Conservation (phyloP, 1,284 basidiomycete species). For the Coniferiporia sulphurascens region DNA sequence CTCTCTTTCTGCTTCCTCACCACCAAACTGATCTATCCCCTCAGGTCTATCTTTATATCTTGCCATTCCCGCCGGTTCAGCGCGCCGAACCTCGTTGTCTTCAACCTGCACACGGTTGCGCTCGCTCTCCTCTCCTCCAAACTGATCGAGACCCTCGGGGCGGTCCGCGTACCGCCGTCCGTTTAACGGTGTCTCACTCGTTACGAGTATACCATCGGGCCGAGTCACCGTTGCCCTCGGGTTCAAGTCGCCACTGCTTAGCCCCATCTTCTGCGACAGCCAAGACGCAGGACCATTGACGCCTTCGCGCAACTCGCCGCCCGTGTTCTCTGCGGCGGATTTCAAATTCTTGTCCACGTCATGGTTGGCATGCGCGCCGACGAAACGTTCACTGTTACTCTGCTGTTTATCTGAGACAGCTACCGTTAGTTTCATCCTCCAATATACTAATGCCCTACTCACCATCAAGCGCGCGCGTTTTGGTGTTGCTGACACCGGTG, state of each 20-base stretch:
- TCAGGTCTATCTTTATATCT: constrained; percentile 7
- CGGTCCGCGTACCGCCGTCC: constrained; percentile 13
- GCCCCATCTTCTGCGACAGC: neutral
- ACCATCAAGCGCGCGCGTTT: neutral
- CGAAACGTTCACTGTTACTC: neutral
- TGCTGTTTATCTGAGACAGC: neutral
- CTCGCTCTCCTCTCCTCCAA: constrained; percentile 16
- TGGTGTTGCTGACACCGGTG: neutral
- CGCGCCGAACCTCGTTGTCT: neutral
- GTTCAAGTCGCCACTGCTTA: neutral
- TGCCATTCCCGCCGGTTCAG: neutral
- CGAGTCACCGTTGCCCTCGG: neutral
- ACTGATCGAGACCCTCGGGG: constrained; percentile 14
- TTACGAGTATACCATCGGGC: constrained; percentile 4
- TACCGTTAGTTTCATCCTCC: neutral
- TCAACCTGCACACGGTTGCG: neutral
- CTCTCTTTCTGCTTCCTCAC: constrained; percentile 6
- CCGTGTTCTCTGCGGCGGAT: neutral
- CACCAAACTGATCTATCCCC: constrained; percentile 9
- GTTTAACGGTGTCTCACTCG: neutral
- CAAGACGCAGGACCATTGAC: neutral
- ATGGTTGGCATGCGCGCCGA: neutral
- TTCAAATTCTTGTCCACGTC: neutral
- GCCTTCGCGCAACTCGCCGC: neutral
- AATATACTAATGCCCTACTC: neutral